These are phyloP conservation scores for Chaetoscypha palmicola DNA, from an alignment of 2,329 filamentous ascomycete species.

Conservation along the genomic window DNA sequence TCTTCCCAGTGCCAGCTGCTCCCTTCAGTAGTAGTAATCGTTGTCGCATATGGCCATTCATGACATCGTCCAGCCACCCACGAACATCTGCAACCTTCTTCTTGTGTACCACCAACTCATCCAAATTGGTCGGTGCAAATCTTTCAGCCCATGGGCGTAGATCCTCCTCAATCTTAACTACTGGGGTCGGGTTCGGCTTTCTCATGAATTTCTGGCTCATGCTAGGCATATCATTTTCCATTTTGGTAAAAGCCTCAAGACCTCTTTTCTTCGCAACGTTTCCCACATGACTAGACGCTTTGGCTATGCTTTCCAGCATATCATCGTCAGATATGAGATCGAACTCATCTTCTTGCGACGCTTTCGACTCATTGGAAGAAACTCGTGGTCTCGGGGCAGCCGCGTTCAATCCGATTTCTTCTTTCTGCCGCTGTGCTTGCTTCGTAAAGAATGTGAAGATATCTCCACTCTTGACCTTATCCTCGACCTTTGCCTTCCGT, in stretches of 20 bases:
- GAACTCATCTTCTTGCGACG: conserved; percentile 27
- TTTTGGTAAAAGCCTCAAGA: conserved; percentile 25
- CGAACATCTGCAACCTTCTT: conserved; percentile 85
- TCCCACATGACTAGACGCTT: conserved; percentile 47
- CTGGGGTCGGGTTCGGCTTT: conserved; percentile 30
- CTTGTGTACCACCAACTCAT: conserved; percentile 90
- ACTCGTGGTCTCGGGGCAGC: conserved; percentile 2
- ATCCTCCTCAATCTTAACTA: conserved; percentile 41
- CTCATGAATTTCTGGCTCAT: conserved; percentile 45
- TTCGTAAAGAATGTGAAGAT: conserved; percentile 54
- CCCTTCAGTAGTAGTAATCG: conserved; percentile 81
- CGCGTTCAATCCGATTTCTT: conserved; percentile 11
- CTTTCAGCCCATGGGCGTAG: conserved; percentile 79
- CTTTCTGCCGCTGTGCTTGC: conserved; percentile 44
- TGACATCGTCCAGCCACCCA: conserved; percentile 71
- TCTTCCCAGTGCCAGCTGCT: conserved; percentile 87
- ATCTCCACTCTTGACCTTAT: conserved; percentile 49
- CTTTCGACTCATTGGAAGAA: conserved; percentile 9
- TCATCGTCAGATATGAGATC: conserved; percentile 51
- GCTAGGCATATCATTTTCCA: conserved; percentile 19
- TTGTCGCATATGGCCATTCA: conserved; percentile 58
- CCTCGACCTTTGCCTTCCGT: conserved; percentile 36
- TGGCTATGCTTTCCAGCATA: conserved; percentile 43
- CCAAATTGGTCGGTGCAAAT: conserved; percentile 66
- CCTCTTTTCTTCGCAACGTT: conserved; percentile 49